Conservation (phyloP, 306 rosid genomes). For the Malus asiatica region DNA sequence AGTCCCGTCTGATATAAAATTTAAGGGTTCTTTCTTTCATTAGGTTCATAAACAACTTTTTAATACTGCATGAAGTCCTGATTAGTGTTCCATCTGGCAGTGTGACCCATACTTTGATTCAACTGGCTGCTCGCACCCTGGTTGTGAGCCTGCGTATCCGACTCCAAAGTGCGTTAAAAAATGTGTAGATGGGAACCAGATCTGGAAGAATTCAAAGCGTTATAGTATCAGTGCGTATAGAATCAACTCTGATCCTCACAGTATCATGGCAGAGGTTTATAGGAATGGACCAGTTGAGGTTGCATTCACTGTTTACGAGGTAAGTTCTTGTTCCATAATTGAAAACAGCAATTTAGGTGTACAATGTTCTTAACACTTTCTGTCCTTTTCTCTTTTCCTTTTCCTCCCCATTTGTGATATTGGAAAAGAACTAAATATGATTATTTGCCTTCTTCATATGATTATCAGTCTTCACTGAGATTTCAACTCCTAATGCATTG, state of each 20-base stretch:
- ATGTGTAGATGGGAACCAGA: constrained; percentile 59
- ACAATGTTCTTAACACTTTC: not conserved
- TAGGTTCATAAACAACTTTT: not conserved
- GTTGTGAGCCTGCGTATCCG: constrained; percentile 76
- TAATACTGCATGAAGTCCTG: constrained; percentile 9
- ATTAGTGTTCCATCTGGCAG: constrained; percentile 28
- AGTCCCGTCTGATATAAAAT: not conserved
- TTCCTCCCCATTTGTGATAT: not conserved
- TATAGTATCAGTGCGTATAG: constrained; percentile 61
- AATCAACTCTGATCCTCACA: constrained; percentile 46
- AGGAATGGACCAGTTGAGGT: constrained; percentile 94
- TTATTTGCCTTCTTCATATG: not conserved
- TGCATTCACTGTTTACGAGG: constrained; percentile 84
- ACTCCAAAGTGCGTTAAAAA: constrained; percentile 75
- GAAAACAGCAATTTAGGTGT: not conserved
- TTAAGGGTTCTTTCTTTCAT: not conserved
- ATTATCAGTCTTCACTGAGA: not conserved
- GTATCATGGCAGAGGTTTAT: constrained; percentile 87
- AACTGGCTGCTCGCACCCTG: constrained; percentile 93
- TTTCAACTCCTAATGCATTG: not conserved
- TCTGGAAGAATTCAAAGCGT: constrained; percentile 76
- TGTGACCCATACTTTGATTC: constrained; percentile 94
- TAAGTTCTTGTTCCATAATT: constrained; percentile 22
- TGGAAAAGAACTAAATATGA: not conserved
- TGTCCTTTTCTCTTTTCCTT: not conserved